Evolutionary conservation across 2,329 filamentous ascomycete species (phyloP).

Genomic region (Dothistroma septosporum): DNA sequence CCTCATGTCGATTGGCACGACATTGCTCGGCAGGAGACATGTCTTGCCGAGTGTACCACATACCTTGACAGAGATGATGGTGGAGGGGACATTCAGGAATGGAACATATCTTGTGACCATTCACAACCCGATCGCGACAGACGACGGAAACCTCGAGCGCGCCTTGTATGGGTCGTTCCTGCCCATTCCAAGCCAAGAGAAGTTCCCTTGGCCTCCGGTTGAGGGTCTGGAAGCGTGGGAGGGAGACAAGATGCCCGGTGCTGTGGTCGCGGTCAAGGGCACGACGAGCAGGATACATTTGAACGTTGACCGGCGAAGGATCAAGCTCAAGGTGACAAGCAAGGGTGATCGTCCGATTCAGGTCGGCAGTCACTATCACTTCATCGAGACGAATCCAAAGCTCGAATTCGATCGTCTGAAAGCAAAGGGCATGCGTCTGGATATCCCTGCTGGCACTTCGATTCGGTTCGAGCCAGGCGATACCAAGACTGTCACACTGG

Average conservation of each 20-base stretch:
- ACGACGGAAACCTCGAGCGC: conserved; percentile 75
- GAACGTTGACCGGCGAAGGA: conserved; percentile 69
- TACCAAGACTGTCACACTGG: conserved; percentile 80
- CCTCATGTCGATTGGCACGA: conserved; percentile 86
- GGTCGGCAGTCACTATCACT: conserved; percentile 91
- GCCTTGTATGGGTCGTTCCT: conserved; percentile 90
- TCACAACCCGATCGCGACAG: conserved; percentile 83
- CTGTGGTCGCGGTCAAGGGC: conserved; percentile 67
- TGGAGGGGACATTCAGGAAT: conserved; percentile 87
- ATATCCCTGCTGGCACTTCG: conserved; percentile 87
- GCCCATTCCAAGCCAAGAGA: conserved; percentile 60
- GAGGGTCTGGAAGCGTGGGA: conserved; percentile 60
- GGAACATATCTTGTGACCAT: conserved; percentile 95
- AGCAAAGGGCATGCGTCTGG: conserved; percentile 79
- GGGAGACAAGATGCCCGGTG: conserved; percentile 68
- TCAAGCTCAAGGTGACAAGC: conserved; percentile 73
- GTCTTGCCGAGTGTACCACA: conserved; percentile 77
- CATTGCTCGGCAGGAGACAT: conserved; percentile 89
- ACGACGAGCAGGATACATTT: conserved; percentile 60
- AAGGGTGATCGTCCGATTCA: conserved; percentile 87
- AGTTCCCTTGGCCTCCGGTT: conserved; percentile 54
- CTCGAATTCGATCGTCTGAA: conserved; percentile 80
- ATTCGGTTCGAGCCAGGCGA: conserved; percentile 93
- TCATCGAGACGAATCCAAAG: conserved; percentile 88
- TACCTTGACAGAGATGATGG: conserved; percentile 78